Evolutionary conservation across 768 basidiomycete species (phyloP), one percentile per base, ranked within the genome.

Genomic region (Mycena vitilis): DNA sequence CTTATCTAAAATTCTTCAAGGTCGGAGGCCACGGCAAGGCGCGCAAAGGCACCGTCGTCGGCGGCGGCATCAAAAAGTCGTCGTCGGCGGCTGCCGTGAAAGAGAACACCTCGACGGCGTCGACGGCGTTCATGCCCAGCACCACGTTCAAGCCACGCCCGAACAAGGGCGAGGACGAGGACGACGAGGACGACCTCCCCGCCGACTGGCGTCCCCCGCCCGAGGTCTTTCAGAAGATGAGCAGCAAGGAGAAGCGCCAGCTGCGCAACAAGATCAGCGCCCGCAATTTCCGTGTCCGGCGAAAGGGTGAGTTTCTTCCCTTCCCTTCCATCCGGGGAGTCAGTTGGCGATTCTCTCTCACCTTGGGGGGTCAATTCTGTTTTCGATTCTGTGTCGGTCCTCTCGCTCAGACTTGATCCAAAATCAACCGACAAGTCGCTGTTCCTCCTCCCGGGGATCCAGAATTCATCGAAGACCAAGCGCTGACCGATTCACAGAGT

Each of bases 251-350:
- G 83, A 99, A 99, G 80, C 83, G 98, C 11, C 97, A 99, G 78
- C 82, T 99, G 49, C 79, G 97, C 58, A 99, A 99, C 83, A 99
- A 99, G 89, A 95, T 98, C 73, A 92, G 91, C 71, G 97, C 97
- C 0, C 83, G 96, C 61, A 98, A 97, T 77, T 98, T 98, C 81
- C 86, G 97, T n/a, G 94, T 95, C 36, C 83, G 97, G 44, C 85
- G 96, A 78, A 99, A 98, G 84, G 96, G 95, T 93, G 36, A 9
- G 63, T 56, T 47, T 54, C 80, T 76, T 60, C 59, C 70, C 61
- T 59, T n/a, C 67, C 65, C 70, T 25, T 5, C 34, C 53, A 53
- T 63, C 56, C 15, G 23, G 67, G 23, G 45, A 36, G 54, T 70
- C 65, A 52, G 63, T 64, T 67, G 38, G 66, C 48, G 49, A 51